Conservation (phyloP, 2,329 filamentous ascomycete species). For the Aspergillus ruber region DNA sequence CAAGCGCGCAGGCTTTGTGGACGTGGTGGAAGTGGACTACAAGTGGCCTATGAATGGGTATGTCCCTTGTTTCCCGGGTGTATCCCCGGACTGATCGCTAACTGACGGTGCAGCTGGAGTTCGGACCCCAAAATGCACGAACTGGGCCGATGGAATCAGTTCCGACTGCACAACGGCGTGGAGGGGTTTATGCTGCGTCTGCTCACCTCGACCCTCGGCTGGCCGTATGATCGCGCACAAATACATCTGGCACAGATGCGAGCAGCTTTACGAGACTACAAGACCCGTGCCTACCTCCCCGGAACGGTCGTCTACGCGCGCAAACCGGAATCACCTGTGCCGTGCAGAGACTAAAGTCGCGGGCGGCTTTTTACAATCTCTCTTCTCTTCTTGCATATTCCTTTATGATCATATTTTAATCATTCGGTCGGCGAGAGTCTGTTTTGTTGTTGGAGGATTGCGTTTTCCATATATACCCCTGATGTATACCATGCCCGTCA, state of each 20-base stretch:
- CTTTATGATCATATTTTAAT: not conserved
- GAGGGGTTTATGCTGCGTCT: constrained; percentile 18
- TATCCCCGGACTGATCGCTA: not conserved
- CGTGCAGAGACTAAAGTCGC: not conserved
- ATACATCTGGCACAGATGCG: constrained; percentile 19
- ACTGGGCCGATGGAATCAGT: constrained; percentile 18
- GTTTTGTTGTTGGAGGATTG: not conserved
- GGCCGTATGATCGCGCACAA: constrained; percentile 18
- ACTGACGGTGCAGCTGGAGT: constrained; percentile 11
- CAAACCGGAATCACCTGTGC: constrained; percentile 6
- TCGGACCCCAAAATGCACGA: constrained; percentile 16
- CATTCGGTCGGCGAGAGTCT: not conserved
- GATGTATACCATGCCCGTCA: not conserved
- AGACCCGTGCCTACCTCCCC: constrained; percentile 17
- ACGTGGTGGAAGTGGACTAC: constrained; percentile 16
- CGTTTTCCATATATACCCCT: not conserved
- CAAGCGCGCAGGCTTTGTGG: constrained; percentile 20
- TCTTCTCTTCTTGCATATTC: not conserved
- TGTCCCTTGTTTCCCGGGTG: not conserved
- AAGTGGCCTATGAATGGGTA: constrained; percentile 19
- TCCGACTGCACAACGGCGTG: constrained; percentile 12
- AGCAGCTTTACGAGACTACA: constrained; percentile 13
- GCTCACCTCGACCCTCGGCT: constrained; percentile 15
- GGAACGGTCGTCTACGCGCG: constrained; percentile 14
- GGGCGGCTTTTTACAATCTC: not conserved